Percentiles rank a stretch among this genome's conserved stretches.
phyloP scores from a whole-genome alignment of 1,284 basidiomycete species.

The Gomphus sp. region DNA sequence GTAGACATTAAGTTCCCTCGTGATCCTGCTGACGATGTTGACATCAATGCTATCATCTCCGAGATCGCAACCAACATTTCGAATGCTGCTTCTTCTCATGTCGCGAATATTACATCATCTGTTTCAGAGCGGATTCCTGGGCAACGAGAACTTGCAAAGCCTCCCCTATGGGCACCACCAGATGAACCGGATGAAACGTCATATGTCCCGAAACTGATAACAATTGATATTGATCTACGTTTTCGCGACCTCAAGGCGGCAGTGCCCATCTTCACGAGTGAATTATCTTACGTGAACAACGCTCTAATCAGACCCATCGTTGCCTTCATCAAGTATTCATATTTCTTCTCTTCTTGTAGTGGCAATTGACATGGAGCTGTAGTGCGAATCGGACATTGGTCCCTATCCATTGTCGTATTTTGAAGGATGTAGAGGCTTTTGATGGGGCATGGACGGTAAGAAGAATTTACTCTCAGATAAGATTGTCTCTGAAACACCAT shows the following conservation, averaged over 20 bases:
- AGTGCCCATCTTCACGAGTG: constrained; percentile 83
- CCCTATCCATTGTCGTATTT: constrained; percentile 82
- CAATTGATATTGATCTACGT: constrained; percentile 88
- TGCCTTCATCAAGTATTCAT: constrained; percentile 90
- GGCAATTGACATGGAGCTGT: constrained; percentile 12
- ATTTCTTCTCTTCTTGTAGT: neutral
- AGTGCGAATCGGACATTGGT: constrained; percentile 88
- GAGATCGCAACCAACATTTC: constrained; percentile 86
- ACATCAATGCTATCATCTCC: constrained; percentile 83
- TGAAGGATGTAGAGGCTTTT: constrained; percentile 73
- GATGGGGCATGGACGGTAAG: constrained; percentile 86
- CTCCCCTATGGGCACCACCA: constrained; percentile 72
- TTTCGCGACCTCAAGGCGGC: constrained; percentile 96
- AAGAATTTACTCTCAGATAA: constrained; percentile 11
- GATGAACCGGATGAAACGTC: constrained; percentile 26
- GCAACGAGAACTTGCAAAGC: constrained; percentile 79
- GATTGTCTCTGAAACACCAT: neutral
- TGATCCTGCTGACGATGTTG: constrained; percentile 64
- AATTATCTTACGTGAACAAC: constrained; percentile 87
- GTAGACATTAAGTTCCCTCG: constrained; percentile 96
- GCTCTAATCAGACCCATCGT: constrained; percentile 97
- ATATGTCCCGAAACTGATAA: constrained; percentile 47
- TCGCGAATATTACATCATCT: constrained; percentile 33
- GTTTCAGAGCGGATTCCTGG: constrained; percentile 75
- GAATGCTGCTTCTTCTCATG: constrained; percentile 25